Conservation (phyloP, 208 protist genomes). For the Trypanosoma rangeli region DNA sequence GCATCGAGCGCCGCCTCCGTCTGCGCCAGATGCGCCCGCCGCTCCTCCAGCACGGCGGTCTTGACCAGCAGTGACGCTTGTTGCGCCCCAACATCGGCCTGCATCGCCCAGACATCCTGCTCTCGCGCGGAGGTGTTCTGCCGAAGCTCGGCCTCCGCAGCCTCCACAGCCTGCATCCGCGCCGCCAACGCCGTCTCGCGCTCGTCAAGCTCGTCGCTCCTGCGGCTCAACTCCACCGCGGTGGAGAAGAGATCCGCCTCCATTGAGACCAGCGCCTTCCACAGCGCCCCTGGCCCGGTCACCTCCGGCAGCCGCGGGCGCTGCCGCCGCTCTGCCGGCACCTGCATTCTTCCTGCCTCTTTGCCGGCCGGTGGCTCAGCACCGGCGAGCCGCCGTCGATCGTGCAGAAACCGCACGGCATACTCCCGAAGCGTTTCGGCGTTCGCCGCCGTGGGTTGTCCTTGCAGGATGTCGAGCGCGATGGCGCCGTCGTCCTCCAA, state of each 20-base stretch:
- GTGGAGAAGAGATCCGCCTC: constrained; percentile 13
- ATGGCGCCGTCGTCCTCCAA: neutral
- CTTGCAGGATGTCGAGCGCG: constrained; percentile 3
- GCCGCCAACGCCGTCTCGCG: neutral
- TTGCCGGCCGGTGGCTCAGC: neutral
- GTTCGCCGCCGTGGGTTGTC: neutral
- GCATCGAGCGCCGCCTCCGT: neutral
- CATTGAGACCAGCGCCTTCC: neutral
- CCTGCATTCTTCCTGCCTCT: neutral
- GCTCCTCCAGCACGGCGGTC: constrained; percentile 3
- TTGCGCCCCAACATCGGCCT: neutral
- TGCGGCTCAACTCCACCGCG: constrained; percentile 8
- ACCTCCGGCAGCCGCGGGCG: neutral
- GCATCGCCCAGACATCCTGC: neutral
- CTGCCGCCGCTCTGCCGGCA: neutral
- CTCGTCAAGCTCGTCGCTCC: constrained; percentile 5
- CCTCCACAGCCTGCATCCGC: neutral
- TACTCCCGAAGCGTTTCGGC: neutral
- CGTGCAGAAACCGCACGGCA: constrained; percentile 3
- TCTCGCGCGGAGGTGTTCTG: neutral
- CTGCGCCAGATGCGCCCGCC: neutral
- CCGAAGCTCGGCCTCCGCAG: neutral
- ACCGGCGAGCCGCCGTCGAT: neutral
- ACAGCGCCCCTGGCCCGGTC: neutral
- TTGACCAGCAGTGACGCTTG: neutral